Conservation (phyloP, 192 early-diverging fungal genomes). For the Phlyctochytrium bullatum region DNA sequence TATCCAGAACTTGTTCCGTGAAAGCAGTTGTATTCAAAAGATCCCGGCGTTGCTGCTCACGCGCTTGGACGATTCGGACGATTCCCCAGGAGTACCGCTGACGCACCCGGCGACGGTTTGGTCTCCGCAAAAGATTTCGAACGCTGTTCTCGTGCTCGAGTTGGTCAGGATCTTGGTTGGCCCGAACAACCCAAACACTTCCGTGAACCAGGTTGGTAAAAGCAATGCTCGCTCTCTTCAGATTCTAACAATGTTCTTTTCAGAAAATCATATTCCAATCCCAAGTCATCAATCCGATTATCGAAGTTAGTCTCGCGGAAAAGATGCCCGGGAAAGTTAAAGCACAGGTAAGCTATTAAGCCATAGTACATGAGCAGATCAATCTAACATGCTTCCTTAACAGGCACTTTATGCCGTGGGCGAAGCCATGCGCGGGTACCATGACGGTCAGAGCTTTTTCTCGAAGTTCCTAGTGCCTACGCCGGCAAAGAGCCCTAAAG, state of each 20-base stretch:
- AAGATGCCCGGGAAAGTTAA: constrained; percentile 76
- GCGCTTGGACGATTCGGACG: constrained; percentile 39
- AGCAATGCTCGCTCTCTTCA: neutral
- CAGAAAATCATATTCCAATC: constrained; percentile 81
- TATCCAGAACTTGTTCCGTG: constrained; percentile 85
- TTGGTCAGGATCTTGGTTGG: constrained; percentile 86
- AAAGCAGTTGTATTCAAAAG: constrained; percentile 88
- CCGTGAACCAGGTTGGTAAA: constrained; percentile 71
- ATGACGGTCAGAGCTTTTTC: constrained; percentile 74
- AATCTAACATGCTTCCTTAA: too few relatives aligned
- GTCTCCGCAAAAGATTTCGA: constrained; percentile 80
- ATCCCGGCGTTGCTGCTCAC: constrained; percentile 71
- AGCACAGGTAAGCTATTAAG: constrained; percentile 44
- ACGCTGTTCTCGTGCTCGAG: constrained; percentile 85
- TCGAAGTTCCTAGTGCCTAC: constrained; percentile 67
- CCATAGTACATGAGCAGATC: neutral
- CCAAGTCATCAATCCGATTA: constrained; percentile 73
- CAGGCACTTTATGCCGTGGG: constrained; percentile 80
- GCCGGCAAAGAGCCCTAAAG: constrained; percentile 18
- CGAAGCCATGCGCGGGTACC: constrained; percentile 75
- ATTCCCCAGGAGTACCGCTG: constrained; percentile 35
- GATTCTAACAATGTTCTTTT: neutral
- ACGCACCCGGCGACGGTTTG: constrained; percentile 49
- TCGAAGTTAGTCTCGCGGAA: constrained; percentile 74
- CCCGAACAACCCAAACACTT: constrained; percentile 83